phyloP scores from a whole-genome alignment of 23 red algal species.

The Cyanidiococcus yangmingshanensis region DNA sequence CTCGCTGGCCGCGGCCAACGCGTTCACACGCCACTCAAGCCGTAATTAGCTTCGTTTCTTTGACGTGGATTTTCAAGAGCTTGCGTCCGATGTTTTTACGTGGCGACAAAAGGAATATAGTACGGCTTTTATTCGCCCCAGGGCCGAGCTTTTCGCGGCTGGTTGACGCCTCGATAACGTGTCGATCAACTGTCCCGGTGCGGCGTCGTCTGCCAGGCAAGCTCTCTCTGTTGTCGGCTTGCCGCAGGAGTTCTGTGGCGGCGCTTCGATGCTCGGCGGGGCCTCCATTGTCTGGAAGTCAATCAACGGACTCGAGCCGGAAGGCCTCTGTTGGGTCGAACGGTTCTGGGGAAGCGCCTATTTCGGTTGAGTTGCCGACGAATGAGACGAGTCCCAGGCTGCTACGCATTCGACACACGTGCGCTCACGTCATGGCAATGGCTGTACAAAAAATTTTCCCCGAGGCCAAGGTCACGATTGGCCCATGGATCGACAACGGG shows the following conservation, averaged over 20 bases:
- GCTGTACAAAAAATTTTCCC: slow-evolving; percentile 97
- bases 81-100: too few species aligned
- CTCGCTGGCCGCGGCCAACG: too few species aligned
- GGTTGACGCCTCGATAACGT: too few species aligned
- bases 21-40: too few species aligned
- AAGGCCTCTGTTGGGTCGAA: neutral
- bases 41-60: too few species aligned
- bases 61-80: too few species aligned
- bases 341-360: neutral
- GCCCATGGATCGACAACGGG: slow-evolving; percentile 98
- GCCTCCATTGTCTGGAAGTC: neutral
- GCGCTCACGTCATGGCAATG: slow-evolving; percentile 97
- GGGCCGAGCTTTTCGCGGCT: neutral
- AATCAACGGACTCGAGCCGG: neutral
- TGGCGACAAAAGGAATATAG: neutral
- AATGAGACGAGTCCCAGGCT: slow-evolving; percentile 53
- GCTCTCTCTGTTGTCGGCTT: too few species aligned
- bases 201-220: too few species aligned
- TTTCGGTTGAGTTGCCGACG: slow-evolving; percentile 33
- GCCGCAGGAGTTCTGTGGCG: too few species aligned
- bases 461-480: slow-evolving; percentile 86
- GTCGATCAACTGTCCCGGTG: too few species aligned
- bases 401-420: slow-evolving; percentile 72
- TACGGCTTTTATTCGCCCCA: neutral
- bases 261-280: neutral